These are phyloP conservation scores for Rhodotorula graminis DNA, from an alignment of 768 basidiomycete species.

Conservation along the genomic window DNA sequence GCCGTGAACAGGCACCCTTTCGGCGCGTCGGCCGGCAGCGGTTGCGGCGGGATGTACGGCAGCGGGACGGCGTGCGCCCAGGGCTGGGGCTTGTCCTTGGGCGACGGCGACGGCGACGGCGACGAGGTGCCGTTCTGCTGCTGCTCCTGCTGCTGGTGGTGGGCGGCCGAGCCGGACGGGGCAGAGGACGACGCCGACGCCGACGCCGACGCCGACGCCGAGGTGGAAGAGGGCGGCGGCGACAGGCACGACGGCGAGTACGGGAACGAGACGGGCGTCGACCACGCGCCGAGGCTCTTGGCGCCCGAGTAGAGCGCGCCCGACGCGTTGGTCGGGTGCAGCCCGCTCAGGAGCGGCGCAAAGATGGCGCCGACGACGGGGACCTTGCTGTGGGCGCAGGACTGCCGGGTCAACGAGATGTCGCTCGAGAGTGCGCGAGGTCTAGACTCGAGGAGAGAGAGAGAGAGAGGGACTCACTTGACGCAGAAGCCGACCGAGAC, in stretches of 20 bases:
- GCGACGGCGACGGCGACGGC: too few species aligned
- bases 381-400: conserved; percentile 25
- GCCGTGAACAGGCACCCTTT: conserved; percentile 40
- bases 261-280: conserved; percentile 39
- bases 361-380: conserved; percentile 42
- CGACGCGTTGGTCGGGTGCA: conserved; percentile 36
- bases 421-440: too few species aligned
- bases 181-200: not conserved
- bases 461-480: conserved; percentile 21
- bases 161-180: too few species aligned
- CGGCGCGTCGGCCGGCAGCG: conserved; percentile 36
- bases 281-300: conserved; percentile 33
- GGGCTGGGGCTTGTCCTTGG: conserved; percentile 4
- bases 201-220: too few species aligned
- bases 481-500: conserved; percentile 40
- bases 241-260: conserved; percentile 12
- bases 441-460: not conserved
- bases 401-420: too few species aligned
- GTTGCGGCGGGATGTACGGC: conserved; percentile 32
- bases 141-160: too few species aligned
- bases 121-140: too few species aligned
- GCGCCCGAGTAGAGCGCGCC: conserved; percentile 41
- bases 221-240: not conserved
- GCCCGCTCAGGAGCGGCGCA: conserved; percentile 36
- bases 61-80: conserved; percentile 35